Conservation (phyloP, 1,284 basidiomycete species). For the Spongiforma sp. region DNA sequence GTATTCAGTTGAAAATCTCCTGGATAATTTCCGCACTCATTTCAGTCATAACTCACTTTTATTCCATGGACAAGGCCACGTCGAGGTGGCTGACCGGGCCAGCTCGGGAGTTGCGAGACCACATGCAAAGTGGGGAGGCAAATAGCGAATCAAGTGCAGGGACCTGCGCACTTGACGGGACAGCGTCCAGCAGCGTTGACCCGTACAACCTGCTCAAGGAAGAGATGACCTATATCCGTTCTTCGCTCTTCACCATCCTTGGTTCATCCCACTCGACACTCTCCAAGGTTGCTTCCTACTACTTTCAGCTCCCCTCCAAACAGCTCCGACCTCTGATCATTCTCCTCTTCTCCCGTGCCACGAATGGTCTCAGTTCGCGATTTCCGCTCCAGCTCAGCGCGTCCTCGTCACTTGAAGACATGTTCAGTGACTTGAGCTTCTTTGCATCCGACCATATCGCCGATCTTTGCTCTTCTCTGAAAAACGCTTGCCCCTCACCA, state of each 20-base stretch:
- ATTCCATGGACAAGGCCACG: no score
- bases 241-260: constrained; percentile 79
- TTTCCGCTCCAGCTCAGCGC: constrained; percentile 68
- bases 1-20: no score
- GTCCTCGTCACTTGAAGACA: constrained; percentile 72
- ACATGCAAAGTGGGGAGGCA: no score
- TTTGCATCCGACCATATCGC: constrained; percentile 72
- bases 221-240: constrained; percentile 79
- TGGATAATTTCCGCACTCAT: no score
- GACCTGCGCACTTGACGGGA: no score
- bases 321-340: constrained; percentile 93
- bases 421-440: constrained; percentile 88
- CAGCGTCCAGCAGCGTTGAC: constrained; percentile 46
- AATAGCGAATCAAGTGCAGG: no score
- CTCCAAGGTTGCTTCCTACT: constrained; percentile 90
- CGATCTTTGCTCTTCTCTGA: constrained; percentile 46
- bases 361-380: constrained; percentile 75
- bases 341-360: constrained; percentile 90
- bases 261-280: constrained; percentile 91
- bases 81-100: no score
- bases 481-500: constrained; percentile 41
- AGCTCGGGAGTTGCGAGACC: no score
- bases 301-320: constrained; percentile 89
- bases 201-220: constrained; percentile 73
- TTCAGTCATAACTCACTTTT: no score